phyloP scores from a whole-genome alignment of 2,329 filamentous ascomycete species.

The Endoconidiophora polonica region DNA sequence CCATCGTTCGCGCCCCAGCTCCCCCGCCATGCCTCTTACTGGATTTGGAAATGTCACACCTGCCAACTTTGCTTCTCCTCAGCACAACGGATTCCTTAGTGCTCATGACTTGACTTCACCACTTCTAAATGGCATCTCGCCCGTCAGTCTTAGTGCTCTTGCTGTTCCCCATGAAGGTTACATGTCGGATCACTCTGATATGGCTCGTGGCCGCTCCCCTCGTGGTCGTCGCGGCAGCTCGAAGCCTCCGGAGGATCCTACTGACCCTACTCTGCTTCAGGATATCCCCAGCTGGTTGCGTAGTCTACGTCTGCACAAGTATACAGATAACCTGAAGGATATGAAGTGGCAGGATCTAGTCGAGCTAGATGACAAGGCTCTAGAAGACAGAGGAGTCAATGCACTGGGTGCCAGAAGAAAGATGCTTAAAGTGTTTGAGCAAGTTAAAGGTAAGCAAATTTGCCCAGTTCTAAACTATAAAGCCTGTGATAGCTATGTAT shows the following conservation, averaged over 20 bases:
- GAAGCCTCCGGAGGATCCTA: conserved; percentile 95
- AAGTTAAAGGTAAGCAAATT: conserved; percentile 55
- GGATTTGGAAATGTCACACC: conserved; percentile 25
- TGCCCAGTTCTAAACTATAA: neutral
- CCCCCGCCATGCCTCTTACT: conserved; percentile 64
- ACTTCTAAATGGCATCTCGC: conserved; percentile 52
- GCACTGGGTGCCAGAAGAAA: conserved; percentile 87
- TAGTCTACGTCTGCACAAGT: conserved; percentile 91
- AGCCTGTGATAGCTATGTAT: neutral
- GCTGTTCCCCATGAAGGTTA: conserved; percentile 66
- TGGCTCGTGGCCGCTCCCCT: conserved; percentile 77
- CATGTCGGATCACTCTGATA: conserved; percentile 83
- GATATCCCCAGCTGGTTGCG: conserved; percentile 94
- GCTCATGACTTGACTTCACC: conserved; percentile 65
- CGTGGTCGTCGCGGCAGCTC: conserved; percentile 84
- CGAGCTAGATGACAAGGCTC: conserved; percentile 77
- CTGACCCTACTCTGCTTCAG: conserved; percentile 73
- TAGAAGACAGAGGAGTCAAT: conserved; percentile 87
- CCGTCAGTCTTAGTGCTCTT: conserved; percentile 56
- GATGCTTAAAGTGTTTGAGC: conserved; percentile 98
- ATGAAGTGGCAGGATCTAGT: conserved; percentile 91
- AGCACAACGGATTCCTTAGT: conserved; percentile 85
- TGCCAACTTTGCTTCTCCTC: conserved; percentile 64
- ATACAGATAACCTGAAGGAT: conserved; percentile 95
- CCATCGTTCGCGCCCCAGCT: conserved; percentile 72